A percentile compares a stretch with the other conserved stretches of the same genome.
Conservation (phyloP, 768 basidiomycete genomes). For the Tylopilus vinaceipallidus region DNA sequence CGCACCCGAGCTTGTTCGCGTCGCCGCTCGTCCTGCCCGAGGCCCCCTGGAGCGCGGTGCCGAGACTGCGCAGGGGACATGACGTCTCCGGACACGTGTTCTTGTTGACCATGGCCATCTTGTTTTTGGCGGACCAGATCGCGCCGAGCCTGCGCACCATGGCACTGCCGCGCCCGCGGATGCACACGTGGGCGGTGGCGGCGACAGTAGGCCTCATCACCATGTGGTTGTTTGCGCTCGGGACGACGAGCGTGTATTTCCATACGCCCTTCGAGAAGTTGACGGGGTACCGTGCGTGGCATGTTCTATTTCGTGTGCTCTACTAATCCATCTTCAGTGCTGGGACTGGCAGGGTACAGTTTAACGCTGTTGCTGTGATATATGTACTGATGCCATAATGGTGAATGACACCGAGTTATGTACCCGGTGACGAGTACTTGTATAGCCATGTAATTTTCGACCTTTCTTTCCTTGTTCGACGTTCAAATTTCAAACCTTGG, state of each 20-base stretch:
- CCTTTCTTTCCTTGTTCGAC: too few relatives aligned
- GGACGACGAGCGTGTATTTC: constrained; percentile 87
- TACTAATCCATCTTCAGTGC: constrained; percentile 27
- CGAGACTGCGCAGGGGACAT: constrained; percentile 76
- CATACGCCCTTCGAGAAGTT: constrained; percentile 87
- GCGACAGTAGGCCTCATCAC: constrained; percentile 47
- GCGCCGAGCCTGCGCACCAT: constrained; percentile 46
- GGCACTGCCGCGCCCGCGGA: constrained; percentile 36
- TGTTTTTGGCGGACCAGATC: constrained; percentile 81
- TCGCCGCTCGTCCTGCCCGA: constrained; percentile 37
- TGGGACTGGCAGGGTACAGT: constrained; percentile 37
- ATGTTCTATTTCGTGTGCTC: background rate
- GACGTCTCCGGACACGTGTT: constrained; percentile 95
- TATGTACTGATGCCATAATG: background rate
- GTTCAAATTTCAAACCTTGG: background rate
- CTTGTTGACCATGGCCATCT: constrained; percentile 72
- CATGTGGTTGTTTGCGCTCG: constrained; percentile 71
- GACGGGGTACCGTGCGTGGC: constrained; percentile 72
- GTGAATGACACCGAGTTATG: background rate
- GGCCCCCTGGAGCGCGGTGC: constrained; percentile 45
- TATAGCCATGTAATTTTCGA: too few relatives aligned
- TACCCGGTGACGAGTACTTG: too few relatives aligned
- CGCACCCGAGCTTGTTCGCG: constrained; percentile 65
- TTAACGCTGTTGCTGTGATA: constrained; percentile 27
- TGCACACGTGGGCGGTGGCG: constrained; percentile 48